Conservation (phyloP, 106 monocot genomes). For the Dendrobium nobile region DNA sequence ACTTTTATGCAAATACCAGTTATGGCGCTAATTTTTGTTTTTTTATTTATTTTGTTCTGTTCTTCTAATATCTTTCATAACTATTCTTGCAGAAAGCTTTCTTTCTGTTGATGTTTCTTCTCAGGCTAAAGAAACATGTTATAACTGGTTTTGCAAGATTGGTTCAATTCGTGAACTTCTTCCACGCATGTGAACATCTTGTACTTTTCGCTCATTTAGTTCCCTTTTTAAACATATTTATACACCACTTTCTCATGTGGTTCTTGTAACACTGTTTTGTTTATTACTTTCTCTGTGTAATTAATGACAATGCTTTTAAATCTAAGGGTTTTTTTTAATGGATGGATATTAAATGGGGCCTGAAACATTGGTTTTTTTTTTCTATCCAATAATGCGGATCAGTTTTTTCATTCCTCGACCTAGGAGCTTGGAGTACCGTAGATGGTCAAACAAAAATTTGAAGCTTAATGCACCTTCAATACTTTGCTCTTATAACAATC, state of each 20-base stretch:
- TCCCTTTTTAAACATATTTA: not conserved
- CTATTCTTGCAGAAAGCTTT: conserved; percentile 20
- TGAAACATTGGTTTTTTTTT: not conserved
- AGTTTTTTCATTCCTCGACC: not conserved
- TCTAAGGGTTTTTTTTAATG: not conserved
- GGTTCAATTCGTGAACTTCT: conserved; percentile 45
- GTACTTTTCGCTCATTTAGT: not conserved
- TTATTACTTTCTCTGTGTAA: not conserved
- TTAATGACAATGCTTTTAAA: not conserved
- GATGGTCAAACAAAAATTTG: too few relatives aligned
- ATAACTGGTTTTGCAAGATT: conserved; percentile 51
- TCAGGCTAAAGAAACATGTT: conserved; percentile 43
- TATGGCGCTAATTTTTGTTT: not conserved
- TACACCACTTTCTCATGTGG: not conserved
- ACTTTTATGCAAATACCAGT: not conserved
- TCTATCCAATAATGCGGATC: not conserved
- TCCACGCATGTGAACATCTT: conserved; percentile 38
- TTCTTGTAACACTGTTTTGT: not conserved
- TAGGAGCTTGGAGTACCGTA: too few relatives aligned
- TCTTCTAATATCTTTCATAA: not conserved
- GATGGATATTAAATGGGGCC: not conserved
- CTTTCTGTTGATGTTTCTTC: conserved; percentile 20
- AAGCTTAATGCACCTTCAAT: too few relatives aligned
- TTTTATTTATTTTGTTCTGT: not conserved
- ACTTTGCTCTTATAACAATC: too few relatives aligned